phyloP scores from a whole-genome alignment of 192 early-diverging fungal species.

The Kickxella alabastrina region DNA sequence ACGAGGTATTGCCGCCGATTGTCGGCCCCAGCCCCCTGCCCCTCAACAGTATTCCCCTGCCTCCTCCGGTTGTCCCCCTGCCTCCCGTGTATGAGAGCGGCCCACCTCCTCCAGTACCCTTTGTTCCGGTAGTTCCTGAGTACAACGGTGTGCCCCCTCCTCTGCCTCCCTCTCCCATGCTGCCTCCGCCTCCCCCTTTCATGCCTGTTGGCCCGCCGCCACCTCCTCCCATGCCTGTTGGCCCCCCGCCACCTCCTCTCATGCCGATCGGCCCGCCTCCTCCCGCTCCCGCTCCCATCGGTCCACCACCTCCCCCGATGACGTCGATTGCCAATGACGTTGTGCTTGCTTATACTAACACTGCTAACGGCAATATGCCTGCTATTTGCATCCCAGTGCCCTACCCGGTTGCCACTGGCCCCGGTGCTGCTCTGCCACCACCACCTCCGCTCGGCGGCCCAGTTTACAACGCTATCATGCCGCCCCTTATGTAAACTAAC shows the following conservation, averaged over 20 bases:
- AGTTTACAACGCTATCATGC: slow-evolving; percentile 33
- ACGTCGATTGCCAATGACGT: slow-evolving; percentile 20
- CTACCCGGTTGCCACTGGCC: slow-evolving; percentile 19
- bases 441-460: slow-evolving; percentile 20
- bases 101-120: slow-evolving; percentile 11
- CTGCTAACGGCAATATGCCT: slow-evolving; percentile 36
- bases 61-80: neutral
- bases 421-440: slow-evolving; percentile 9
- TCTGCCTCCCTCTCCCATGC: slow-evolving; percentile 6
- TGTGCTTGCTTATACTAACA: slow-evolving; percentile 44
- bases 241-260: neutral
- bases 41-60: slow-evolving; percentile 6
- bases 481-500: neutral
- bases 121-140: neutral
- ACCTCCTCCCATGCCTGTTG: slow-evolving; percentile 10
- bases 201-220: slow-evolving; percentile 4
- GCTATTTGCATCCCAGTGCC: slow-evolving; percentile 47
- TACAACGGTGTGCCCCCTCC: slow-evolving; percentile 7
- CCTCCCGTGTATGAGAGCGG: neutral
- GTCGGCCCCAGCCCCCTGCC: neutral
- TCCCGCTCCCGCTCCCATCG: slow-evolving; percentile 12
- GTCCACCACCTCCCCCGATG: slow-evolving; percentile 7
- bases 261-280: slow-evolving; percentile 5
- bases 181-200: neutral
- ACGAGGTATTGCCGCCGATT: slow-evolving; percentile 8